phyloP scores from a whole-genome alignment of 306 rosid genomes.

The Glycine tomentella region DNA sequence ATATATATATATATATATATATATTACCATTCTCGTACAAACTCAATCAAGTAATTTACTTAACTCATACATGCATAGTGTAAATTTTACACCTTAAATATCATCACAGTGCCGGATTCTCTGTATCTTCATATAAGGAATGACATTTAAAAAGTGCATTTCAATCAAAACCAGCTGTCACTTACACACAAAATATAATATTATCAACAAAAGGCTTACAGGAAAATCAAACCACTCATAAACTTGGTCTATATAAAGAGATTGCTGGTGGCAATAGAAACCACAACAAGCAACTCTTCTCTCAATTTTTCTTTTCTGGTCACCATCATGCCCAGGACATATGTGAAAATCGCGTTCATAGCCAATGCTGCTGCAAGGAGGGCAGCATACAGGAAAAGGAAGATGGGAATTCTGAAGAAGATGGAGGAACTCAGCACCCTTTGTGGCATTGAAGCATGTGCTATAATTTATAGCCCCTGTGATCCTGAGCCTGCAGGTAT shows the following conservation, averaged over 20 bases:
- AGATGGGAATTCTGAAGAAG: slow-evolving; percentile 46
- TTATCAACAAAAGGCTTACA: not conserved
- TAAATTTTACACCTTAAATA: not conserved
- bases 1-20: too few species aligned
- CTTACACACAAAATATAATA: not conserved
- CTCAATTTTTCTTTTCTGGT: too few species aligned
- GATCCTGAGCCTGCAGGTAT: slow-evolving; percentile 45
- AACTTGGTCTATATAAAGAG: not conserved
- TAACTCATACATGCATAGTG: not conserved
- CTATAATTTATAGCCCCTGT: slow-evolving; percentile 41
- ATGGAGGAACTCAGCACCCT: slow-evolving; percentile 46
- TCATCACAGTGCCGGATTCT: slow-evolving; percentile 3
- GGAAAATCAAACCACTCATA: too few species aligned
- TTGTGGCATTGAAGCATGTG: slow-evolving; percentile 54
- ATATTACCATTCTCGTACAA: too few species aligned
- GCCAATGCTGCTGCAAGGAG: slow-evolving; percentile 39
- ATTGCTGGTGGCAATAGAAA: not conserved
- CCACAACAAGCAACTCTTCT: not conserved
- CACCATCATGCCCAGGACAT: slow-evolving; percentile 40
- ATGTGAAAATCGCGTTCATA: slow-evolving; percentile 52
- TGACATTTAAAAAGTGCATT: not conserved
- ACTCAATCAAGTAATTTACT: slow-evolving; percentile 1
- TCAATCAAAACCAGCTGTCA: not conserved
- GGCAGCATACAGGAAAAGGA: slow-evolving; percentile 50
- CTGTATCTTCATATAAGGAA: not conserved